These are phyloP conservation scores for Xylaria sp. DNA, from an alignment of 495 filamentous ascomycete genomes.

Conservation along the genomic window DNA sequence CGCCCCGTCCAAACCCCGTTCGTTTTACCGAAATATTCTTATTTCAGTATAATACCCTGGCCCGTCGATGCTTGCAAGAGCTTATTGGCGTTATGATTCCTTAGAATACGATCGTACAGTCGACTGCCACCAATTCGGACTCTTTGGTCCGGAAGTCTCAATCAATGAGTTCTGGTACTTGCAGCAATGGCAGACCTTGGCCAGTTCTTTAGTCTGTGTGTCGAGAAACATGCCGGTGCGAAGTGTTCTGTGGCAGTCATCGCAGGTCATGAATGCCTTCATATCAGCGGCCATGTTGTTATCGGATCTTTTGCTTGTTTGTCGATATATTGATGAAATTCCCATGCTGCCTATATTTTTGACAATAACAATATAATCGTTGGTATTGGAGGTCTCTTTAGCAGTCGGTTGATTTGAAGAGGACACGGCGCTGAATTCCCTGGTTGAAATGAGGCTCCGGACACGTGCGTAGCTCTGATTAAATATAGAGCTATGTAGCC, in stretches of 20 bases:
- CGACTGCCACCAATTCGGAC: slow-evolving; percentile 13
- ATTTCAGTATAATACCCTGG: background rate
- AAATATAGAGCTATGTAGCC: background rate
- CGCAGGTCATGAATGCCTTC: slow-evolving; percentile 12
- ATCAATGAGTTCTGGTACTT: slow-evolving; percentile 6
- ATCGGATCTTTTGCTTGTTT: background rate
- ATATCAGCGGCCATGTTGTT: background rate
- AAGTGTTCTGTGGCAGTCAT: background rate
- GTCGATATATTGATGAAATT: background rate
- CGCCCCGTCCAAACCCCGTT: background rate
- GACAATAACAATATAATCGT: background rate
- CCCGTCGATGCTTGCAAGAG: background rate
- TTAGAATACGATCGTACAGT: background rate
- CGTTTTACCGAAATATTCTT: no score
- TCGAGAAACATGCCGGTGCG: slow-evolving; percentile 20
- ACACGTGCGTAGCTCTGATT: background rate
- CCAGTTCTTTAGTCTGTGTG: background rate
- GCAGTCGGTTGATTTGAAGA: background rate
- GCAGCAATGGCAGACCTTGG: slow-evolving; percentile 4
- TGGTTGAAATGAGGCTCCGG: background rate
- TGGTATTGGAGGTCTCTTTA: background rate
- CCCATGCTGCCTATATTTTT: background rate
- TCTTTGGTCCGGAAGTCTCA: background rate
- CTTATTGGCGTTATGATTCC: background rate
- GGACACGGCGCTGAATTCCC: background rate